phyloP scores from a whole-genome alignment of 352 stramenopile genomes.

The Pythium apleroticum region DNA sequence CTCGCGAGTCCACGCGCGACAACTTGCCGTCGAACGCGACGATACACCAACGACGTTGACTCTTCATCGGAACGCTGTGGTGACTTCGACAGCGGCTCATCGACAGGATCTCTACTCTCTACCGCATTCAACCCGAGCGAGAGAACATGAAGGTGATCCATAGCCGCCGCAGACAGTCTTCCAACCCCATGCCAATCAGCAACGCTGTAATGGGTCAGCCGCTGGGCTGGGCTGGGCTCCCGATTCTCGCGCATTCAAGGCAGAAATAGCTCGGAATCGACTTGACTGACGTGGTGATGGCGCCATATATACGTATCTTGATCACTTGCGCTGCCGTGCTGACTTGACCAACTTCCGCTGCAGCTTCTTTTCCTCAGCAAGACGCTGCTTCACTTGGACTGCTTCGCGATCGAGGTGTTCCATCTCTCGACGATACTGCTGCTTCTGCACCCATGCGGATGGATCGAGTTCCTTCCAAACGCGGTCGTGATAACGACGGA shows the following conservation, averaged over 20 bases:
- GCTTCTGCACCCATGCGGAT: conserved; percentile 2
- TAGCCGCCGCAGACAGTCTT: background rate
- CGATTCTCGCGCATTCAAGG: background rate
- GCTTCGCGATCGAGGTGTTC: conserved; percentile 1
- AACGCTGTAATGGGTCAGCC: background rate
- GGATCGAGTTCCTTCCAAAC: conserved; percentile 23
- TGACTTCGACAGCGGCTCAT: background rate
- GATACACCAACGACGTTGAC: conserved; percentile 22
- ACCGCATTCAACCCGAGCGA: conserved; percentile 13
- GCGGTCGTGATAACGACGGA: conserved; percentile 7
- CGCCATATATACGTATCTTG: background rate
- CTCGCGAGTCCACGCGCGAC: conserved; percentile 22
- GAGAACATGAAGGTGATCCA: conserved; percentile 21
- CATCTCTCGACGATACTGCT: background rate
- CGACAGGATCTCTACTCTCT: background rate
- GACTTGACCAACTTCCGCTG: conserved; percentile 11
- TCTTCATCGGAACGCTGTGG: background rate
- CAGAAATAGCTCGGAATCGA: background rate
- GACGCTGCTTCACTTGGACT: background rate
- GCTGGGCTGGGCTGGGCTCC: background rate
- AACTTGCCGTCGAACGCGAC: conserved; percentile 19
- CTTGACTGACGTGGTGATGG: background rate
- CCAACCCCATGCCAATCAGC: background rate
- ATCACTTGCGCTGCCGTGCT: conserved; percentile 8
- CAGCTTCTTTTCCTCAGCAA: conserved; percentile 11